Percentiles rank a stretch among this genome's conserved stretches.
phyloP scores from a whole-genome alignment of 139 green algal genomes.

The Coccomyxa sp. region DNA sequence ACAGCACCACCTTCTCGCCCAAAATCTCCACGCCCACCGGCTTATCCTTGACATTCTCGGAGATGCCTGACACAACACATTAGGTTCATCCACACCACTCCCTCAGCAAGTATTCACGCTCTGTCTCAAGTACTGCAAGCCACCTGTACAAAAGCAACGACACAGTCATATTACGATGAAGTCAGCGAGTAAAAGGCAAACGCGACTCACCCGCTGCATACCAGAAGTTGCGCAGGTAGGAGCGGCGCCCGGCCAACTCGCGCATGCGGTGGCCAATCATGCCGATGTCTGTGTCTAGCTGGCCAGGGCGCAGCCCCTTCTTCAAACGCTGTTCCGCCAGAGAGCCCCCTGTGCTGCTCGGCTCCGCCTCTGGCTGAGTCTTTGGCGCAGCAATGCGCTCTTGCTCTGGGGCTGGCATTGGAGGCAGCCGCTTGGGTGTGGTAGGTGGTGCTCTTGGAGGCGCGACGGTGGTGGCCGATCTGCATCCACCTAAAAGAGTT shows the following conservation, averaged over 20 bases:
- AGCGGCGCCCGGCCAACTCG: slow-evolving; percentile 51
- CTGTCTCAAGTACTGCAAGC: too few relatives aligned
- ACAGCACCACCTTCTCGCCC: slow-evolving; percentile 67
- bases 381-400: background rate
- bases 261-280: slow-evolving; percentile 31
- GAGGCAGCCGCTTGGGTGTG: background rate
- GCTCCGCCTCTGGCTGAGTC: background rate
- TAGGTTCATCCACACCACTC: background rate
- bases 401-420: background rate
- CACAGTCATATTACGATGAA: too few relatives aligned
- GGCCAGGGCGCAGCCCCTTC: slow-evolving; percentile 32
- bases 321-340: slow-evolving; percentile 6
- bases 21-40: slow-evolving; percentile 70
- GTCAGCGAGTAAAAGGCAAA: too few relatives aligned
- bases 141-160: too few relatives aligned
- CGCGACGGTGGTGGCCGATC: background rate
- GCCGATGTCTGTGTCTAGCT: slow-evolving; percentile 27
- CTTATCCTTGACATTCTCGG: slow-evolving; percentile 56
- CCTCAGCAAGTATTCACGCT: too few relatives aligned
- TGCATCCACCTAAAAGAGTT: background rate
- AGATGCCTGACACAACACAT: slow-evolving; percentile 35
- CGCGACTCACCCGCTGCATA: slow-evolving; percentile 45
- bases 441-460: background rate
- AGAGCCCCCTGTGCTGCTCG: background rate
- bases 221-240: slow-evolving; percentile 75